Evolutionary conservation across 495 filamentous ascomycete species (phyloP), one percentile per base, ranked within the genome.

Genomic region (Wilcoxina mikolae): DNA sequence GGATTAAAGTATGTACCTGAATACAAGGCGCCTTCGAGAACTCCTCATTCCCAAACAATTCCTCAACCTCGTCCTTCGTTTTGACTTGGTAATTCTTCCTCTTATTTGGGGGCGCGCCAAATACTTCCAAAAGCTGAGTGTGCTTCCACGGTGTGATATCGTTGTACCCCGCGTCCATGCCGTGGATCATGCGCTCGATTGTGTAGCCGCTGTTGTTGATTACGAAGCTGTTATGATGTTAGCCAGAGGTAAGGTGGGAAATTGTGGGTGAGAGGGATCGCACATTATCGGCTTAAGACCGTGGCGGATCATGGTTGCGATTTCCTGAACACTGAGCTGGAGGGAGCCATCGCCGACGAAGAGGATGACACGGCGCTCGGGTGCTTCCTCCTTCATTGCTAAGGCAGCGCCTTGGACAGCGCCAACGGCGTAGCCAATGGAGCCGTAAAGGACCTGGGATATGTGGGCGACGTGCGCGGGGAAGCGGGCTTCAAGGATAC

Each of bases 341-440:
- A 89, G 77, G 58, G 81, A 85, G 22, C 89, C 89, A 59, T 95
- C 89, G 43, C 88, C 89, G 15, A 87, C 85, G 58, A 91, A 88
- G 51, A 95, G 71, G 48, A 95, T 80, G 0, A 83, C 85, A 24
- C 85, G 74, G 20, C 78, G 72, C 4, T 58, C 43, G 5, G 58
- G 61, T 35, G 27, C 26, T 9, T 38, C 43, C 58, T 90, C 85
- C 54, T 80, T 79, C 0, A 77, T 76, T 4, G 82, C 85, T 43
- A 88, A 68, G 1, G 79, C 81, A 3, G 84, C 84, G 27, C 85
- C 85, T 64, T 87, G 83, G 46, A 81, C 79, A 9, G 85, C 81
- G 18, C 85, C 85, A 25, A 88, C 79, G 0, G 85, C 80, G 67
- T 84, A 90, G 0, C 83, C 87, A 60, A 94, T 94, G 55, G 80